Evolutionary conservation across 306 rosid species (phyloP).

Genomic region (Gastrolobium villosum): DNA sequence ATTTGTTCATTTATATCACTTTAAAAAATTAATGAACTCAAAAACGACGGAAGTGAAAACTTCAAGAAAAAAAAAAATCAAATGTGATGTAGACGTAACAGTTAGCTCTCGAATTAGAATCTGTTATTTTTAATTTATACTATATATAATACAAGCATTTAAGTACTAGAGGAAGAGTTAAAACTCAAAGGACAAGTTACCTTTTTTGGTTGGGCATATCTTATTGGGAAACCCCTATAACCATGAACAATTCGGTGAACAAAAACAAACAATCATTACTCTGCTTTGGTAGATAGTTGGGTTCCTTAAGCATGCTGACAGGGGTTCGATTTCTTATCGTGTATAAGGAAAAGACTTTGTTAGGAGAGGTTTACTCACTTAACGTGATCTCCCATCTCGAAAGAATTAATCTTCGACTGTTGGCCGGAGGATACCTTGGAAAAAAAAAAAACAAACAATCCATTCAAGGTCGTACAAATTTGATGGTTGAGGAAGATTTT

Average conservation of each 20-base stretch:
- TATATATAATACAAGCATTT: background rate
- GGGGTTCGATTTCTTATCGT: no score
- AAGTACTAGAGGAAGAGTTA: background rate
- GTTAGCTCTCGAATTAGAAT: background rate
- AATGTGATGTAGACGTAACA: no score
- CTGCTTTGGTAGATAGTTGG: no score
- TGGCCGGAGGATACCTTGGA: no score
- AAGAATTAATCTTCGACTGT: no score
- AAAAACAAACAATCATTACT: no score
- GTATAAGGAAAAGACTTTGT: no score
- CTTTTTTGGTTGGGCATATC: slow-evolving; percentile 1
- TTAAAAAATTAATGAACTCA: background rate
- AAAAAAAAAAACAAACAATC: background rate
- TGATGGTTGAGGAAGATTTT: slow-evolving; percentile 27
- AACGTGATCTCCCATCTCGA: no score
- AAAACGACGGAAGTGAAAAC: background rate
- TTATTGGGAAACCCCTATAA: background rate
- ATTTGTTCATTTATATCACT: no score
- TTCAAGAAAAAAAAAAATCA: background rate
- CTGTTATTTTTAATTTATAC: background rate
- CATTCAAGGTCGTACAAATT: background rate
- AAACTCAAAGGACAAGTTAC: background rate
- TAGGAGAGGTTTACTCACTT: no score
- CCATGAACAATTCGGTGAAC: slow-evolving; percentile 5
- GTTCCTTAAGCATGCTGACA: no score